A percentile compares a stretch with the other conserved stretches of the same genome.
phyloP scores from a whole-genome alignment of 2,329 filamentous ascomycete genomes.

The Pleoardoris graminearum region DNA sequence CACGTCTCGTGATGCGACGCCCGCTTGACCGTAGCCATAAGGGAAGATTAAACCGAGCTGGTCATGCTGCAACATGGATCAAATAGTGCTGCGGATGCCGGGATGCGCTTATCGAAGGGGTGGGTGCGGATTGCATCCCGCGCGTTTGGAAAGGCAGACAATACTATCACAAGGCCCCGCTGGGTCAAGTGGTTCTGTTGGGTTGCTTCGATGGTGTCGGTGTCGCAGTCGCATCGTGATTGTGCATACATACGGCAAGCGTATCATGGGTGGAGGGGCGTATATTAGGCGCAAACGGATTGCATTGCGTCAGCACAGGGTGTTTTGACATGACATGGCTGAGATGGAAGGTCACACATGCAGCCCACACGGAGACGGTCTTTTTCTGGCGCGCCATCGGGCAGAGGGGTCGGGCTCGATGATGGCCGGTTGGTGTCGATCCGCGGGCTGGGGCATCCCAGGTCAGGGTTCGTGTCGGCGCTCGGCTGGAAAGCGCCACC shows the following conservation, averaged over 20 bases:
- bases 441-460: constrained; percentile 24
- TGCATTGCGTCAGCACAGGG: constrained; percentile 31
- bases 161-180: too few relatives aligned
- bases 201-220: neutral
- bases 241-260: constrained; percentile 6
- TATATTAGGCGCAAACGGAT: constrained; percentile 9
- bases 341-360: constrained; percentile 25
- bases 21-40: constrained; percentile 23
- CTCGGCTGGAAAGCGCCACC: constrained; percentile 43
- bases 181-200: constrained; percentile 10
- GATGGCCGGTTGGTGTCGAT: constrained; percentile 31
- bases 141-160: constrained; percentile 3
- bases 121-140: constrained; percentile 11
- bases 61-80: constrained; percentile 26
- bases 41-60: constrained; percentile 24
- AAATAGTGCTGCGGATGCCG: constrained; percentile 25
- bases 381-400: constrained; percentile 17
- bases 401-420: constrained; percentile 2
- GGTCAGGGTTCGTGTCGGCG: constrained; percentile 38
- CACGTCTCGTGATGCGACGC: constrained; percentile 36
- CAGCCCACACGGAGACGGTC: constrained; percentile 23
- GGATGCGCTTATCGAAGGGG: constrained; percentile 25
- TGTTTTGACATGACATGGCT: constrained; percentile 14
- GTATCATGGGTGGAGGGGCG: neutral
- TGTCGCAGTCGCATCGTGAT: constrained; percentile 1